phyloP scores from a whole-genome alignment of 176 grass and related monocot species.

The Carex pumila region DNA sequence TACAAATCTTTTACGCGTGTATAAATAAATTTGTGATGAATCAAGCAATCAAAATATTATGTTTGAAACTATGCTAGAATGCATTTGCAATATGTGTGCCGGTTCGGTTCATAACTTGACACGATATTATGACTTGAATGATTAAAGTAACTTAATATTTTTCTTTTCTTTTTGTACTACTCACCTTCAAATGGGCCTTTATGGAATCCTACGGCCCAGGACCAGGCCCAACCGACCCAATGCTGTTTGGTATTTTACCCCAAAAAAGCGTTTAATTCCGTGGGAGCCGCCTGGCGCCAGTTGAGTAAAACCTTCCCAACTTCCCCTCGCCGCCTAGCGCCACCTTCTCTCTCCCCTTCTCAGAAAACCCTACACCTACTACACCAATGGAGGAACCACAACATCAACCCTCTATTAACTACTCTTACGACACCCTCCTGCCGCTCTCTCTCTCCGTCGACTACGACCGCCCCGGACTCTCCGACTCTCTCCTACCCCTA shows the following conservation, averaged over 20 bases:
- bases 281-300: not conserved
- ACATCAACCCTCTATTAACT: conserved; percentile 9
- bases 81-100: too few species aligned
- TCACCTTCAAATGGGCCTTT: too few species aligned
- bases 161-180: too few species aligned
- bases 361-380: not conserved
- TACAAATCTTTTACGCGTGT: too few species aligned
- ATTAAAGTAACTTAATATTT: too few species aligned
- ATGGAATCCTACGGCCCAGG: not conserved
- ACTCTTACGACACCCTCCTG: conserved; percentile 57
- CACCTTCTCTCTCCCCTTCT: not conserved
- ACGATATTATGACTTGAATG: too few species aligned
- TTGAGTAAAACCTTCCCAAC: not conserved
- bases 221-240: not conserved
- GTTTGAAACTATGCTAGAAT: too few species aligned
- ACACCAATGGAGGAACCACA: conserved; percentile 11
- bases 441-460: conserved; percentile 23
- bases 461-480: conserved; percentile 25
- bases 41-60: too few species aligned
- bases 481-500: conserved; percentile 33
- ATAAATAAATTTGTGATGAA: too few species aligned
- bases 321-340: not conserved
- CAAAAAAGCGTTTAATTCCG: not conserved
- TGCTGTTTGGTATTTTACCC: not conserved
- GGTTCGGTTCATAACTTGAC: too few species aligned